Base-by-base conservation (phyloP, 2,329 filamentous ascomycete genomes). In the Pseudocercospora pini-densiflorae region DNA sequence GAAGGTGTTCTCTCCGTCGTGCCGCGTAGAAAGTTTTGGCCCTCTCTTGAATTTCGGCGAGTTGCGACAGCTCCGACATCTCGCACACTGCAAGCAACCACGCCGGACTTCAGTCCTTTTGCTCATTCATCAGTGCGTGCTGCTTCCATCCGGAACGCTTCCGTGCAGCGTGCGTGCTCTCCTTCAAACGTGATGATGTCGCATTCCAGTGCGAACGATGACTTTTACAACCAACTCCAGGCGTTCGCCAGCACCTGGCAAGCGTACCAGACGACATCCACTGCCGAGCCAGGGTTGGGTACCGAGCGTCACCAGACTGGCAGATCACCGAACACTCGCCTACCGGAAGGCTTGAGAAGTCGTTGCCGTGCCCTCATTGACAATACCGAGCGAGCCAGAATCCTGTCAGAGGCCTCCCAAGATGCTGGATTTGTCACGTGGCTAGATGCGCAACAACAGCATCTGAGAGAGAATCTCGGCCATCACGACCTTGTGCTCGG, bases 261-360 rank as follows among this genome's bases (percentile, higher is more conserved):
- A 58, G 55, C 51, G 51, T 55, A 55, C 27, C 51, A 55, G 8
- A 27, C 23, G 27, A 55, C n/a, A 43, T 43, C 51, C 51, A 31
- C 51, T 55, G 51, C 51, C 51, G 51, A 55, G 51, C 51, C 23
- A 55, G 51, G 51, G 51, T 55, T 27, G 23, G 7, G 3, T 55
- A 55, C 51, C 51, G 51, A 55, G 51, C 27, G 14, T n/a, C 23
- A 4, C 51, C 24, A 55, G 27, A 55, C 27, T 29, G 24, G 12
- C n/a, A 27, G 33, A 59, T 45, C 19, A 21, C 57, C 57, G 36
- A 59, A 43, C 16, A 36, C 27, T 47, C 57, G 57, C 57, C 36
- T 59, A 29, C 57, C 57, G 57, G 36, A 24, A 19, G 57, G 27
- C 21, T 10, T 47, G 23, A 31, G 40, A 36, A n/a, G 21, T 10